Evolutionary conservation across 768 basidiomycete genomes (phyloP), one percentile per base, ranked within the genome.

Genomic region (Agaricus subrufescens): DNA sequence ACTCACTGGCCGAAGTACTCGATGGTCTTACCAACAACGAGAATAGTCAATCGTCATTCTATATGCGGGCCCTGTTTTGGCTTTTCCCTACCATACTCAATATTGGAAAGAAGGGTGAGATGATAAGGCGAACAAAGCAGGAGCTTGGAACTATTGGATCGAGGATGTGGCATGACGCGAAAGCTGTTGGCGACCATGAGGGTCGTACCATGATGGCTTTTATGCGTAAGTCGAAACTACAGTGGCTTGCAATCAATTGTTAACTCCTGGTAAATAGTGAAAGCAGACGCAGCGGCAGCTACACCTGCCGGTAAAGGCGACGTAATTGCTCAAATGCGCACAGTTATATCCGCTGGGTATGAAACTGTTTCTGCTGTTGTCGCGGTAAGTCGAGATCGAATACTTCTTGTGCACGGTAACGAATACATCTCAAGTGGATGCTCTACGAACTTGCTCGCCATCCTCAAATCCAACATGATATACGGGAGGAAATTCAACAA

Each of bases 1-100:
- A 82, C 61, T 64, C 73, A 25, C 65, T 86, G 3, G 75, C 80
- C 23, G 75, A 79, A 58, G 72, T 82, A 7, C 67, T 86, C 44
- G 81, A 86, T 61, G 76, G 77, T 27, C 69, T 86, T 26, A 85
- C 82, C n/a, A 84, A 84, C 63, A 79, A 77, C 46, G 77, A 85
- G 63, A 78, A 83, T 62, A 81, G 73, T 38, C 61, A 62, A n/a
- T 76, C 78, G 48, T 81, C 81, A 3, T 84, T 85, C 63, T 84
- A 84, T 60, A 84, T 84, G 75, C 78, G 82, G 39, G 80, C 85
- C 38, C 69, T 85, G 26, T 84, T 85, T 54, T 84, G 81, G 82
- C 65, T 82, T 14, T 75, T 80, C 27, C 84, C 84, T 2, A 73
- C 79, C 42, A 75, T 85, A 46, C 63, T 84, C 12, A 73, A 74